These are phyloP conservation scores for Monsonia emarginata DNA, from an alignment of 441 rosid species.

Conservation along the genomic window DNA sequence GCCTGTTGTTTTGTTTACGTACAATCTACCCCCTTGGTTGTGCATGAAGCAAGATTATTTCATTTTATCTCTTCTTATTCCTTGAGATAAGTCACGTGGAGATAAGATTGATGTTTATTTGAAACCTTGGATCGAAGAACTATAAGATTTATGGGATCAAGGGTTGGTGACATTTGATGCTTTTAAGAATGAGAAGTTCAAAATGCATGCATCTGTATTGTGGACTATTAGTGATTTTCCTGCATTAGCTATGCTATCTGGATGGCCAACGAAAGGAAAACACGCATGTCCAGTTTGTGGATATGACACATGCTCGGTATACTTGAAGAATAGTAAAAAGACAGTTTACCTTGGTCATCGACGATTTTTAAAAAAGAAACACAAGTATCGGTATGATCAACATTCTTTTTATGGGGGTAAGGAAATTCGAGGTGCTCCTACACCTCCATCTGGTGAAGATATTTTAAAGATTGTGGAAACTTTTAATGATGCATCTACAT, in stretches of 20 bases:
- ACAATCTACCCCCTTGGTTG: constrained; percentile 5
- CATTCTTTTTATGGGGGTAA: neutral
- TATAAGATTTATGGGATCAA: constrained; percentile 2
- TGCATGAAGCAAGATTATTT: constrained; percentile 1
- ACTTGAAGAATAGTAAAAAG: constrained; percentile 2
- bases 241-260: constrained; percentile 2
- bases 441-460: neutral
- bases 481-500: neutral
- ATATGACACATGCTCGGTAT: neutral
- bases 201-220: neutral
- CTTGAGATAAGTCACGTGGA: neutral
- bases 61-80: constrained; percentile 3
- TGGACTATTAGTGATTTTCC: constrained; percentile 18
- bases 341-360: constrained; percentile 10
- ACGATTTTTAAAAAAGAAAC: neutral
- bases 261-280: constrained; percentile 8
- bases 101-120: constrained; percentile 5
- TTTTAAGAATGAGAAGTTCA: neutral
- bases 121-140: constrained; percentile 9
- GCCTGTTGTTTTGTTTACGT: neutral
- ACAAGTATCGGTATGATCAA: neutral
- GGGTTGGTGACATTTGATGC: constrained; percentile 2
- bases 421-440: neutral
- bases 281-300: constrained; percentile 4
- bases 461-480: neutral